Evolutionary conservation across 2,329 filamentous ascomycete species (phyloP).

Genomic region (Hypomyces rosellus): DNA sequence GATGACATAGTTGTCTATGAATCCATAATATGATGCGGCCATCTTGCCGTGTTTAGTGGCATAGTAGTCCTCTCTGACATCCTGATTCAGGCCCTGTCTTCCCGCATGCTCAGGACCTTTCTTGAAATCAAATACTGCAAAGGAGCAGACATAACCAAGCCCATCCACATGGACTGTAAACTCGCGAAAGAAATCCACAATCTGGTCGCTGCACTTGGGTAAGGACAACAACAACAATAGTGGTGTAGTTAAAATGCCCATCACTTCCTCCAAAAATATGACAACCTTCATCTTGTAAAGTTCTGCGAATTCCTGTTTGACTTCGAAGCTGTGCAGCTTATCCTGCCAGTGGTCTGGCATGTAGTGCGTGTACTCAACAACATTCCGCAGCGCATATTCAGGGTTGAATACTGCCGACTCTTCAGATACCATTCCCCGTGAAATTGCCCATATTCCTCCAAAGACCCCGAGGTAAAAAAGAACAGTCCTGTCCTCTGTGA

Average conservation of each 20-base stretch:
- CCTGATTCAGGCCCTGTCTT: conserved; percentile 37
- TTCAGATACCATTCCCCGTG: conserved; percentile 77
- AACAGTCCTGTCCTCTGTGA: conserved; percentile 80
- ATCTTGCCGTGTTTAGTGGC: conserved; percentile 95
- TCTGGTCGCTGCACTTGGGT: conserved; percentile 81
- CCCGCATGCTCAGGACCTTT: conserved; percentile 55
- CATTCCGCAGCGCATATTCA: conserved; percentile 78
- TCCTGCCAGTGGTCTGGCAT: conserved; percentile 83
- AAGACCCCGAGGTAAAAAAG: conserved; percentile 86
- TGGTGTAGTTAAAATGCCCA: conserved; percentile 88
- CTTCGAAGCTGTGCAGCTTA: conserved; percentile 87
- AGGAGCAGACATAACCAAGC: conserved; percentile 91
- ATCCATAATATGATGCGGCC: conserved; percentile 94
- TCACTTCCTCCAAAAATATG: conserved; percentile 86
- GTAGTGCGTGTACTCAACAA: conserved; percentile 91
- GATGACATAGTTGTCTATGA: conserved; percentile 83
- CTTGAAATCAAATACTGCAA: conserved; percentile 95
- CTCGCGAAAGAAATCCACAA: conserved; percentile 96
- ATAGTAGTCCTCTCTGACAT: conserved; percentile 86
- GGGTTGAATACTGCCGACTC: conserved; percentile 89
- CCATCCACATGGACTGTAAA: conserved; percentile 97
- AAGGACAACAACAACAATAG: conserved; percentile 82
- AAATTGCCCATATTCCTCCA: conserved; percentile 74
- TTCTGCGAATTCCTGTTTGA: conserved; percentile 81
- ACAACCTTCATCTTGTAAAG: conserved; percentile 89